phyloP scores from a whole-genome alignment of 2,329 filamentous ascomycete species.

The Colletotrichum sp. region DNA sequence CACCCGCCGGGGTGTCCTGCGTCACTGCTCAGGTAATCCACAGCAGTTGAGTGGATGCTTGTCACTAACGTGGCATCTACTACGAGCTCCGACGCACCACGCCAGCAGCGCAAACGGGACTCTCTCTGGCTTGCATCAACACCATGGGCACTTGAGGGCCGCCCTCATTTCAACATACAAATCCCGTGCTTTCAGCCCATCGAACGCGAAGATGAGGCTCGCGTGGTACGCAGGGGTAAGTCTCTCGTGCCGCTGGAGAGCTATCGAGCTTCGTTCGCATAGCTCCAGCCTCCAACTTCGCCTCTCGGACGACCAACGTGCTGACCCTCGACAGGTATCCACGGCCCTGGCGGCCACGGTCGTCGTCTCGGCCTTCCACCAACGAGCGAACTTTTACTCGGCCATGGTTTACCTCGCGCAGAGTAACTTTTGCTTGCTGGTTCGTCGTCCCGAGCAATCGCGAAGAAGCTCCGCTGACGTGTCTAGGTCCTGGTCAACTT shows the following conservation, averaged over 20 bases:
- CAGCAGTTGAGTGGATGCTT: slow-evolving; percentile 10
- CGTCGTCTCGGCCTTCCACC: slow-evolving; percentile 88
- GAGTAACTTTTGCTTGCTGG: slow-evolving; percentile 94
- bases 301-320: not conserved
- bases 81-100: slow-evolving; percentile 17
- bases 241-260: slow-evolving; percentile 15
- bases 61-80: slow-evolving; percentile 37
- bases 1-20: not conserved
- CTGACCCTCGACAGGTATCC: slow-evolving; percentile 64
- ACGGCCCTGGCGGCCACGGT: slow-evolving; percentile 84
- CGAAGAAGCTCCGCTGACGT: not conserved
- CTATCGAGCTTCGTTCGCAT: not conserved
- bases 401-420: slow-evolving; percentile 96
- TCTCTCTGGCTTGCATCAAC: slow-evolving; percentile 21
- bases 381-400: slow-evolving; percentile 97
- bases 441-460: slow-evolving; percentile 45
- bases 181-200: slow-evolving; percentile 12
- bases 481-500: slow-evolving; percentile 87
- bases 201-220: slow-evolving; percentile 58
- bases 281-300: not conserved
- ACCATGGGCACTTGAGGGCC: slow-evolving; percentile 40
- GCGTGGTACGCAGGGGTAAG: slow-evolving; percentile 67
- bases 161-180: slow-evolving; percentile 21
- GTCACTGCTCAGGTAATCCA: slow-evolving; percentile 22
- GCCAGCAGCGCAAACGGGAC: slow-evolving; percentile 3